phyloP scores from a whole-genome alignment of 345 rosid genomes.

The Rhizophora apiculata region DNA sequence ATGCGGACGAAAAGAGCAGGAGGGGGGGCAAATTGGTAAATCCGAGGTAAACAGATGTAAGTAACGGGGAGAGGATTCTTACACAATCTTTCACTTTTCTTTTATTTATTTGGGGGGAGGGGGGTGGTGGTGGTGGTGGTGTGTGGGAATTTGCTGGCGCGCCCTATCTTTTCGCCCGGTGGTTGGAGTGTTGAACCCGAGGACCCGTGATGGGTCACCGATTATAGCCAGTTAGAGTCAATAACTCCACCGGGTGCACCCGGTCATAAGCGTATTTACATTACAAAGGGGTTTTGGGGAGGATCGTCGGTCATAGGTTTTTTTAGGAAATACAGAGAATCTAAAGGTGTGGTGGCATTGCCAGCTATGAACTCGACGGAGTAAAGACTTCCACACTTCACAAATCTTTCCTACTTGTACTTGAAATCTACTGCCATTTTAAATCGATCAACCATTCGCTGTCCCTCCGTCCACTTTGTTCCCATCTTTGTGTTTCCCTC shows the following conservation, averaged over 20 bases:
- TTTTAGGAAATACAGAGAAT: constrained; percentile 44
- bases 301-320: constrained; percentile 12
- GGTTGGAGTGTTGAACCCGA: constrained; percentile 31
- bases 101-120: no score
- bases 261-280: constrained; percentile 2
- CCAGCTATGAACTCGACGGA: constrained; percentile 70
- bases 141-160: constrained; percentile 26
- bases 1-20: neutral
- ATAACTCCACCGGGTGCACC: constrained; percentile 25
- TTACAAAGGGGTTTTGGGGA: no score
- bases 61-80: constrained; percentile 14
- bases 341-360: constrained; percentile 49
- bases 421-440: neutral
- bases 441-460: constrained; percentile 9
- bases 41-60: constrained; percentile 8
- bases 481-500: constrained; percentile 23
- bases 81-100: no score
- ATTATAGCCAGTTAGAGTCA: constrained; percentile 26
- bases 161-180: constrained; percentile 29
- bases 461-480: constrained; percentile 19
- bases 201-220: constrained; percentile 51
- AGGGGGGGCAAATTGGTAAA: constrained; percentile 25
- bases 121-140: neutral
- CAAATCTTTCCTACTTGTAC: neutral
- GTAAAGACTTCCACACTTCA: constrained; percentile 41